These are phyloP conservation scores for Phytomonas francai DNA, from an alignment of 208 protist species.

Conservation along the genomic window DNA sequence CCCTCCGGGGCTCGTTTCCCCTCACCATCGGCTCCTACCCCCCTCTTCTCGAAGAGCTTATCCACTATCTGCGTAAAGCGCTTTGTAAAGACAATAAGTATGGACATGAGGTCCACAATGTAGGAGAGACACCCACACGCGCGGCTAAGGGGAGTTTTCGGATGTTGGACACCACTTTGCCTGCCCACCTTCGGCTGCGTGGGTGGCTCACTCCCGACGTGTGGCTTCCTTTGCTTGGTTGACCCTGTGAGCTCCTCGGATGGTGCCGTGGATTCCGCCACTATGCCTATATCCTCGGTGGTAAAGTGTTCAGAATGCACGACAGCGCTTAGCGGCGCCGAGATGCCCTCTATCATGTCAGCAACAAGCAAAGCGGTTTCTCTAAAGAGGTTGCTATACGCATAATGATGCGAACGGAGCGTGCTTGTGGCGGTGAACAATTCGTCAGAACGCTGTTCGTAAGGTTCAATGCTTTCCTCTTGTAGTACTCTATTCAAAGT, in stretches of 20 bases:
- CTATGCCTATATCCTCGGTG: neutral
- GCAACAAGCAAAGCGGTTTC: neutral
- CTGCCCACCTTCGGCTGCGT: neutral
- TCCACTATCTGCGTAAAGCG: constrained; percentile 20
- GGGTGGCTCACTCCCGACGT: neutral
- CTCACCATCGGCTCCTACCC: neutral
- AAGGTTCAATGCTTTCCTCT: neutral
- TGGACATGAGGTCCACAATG: constrained; percentile 5
- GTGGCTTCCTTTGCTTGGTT: neutral
- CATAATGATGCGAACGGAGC: neutral
- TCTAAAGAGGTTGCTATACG: neutral
- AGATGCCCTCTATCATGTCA: neutral
- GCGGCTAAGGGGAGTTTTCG: neutral
- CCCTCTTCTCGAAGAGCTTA: neutral
- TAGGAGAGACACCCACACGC: neutral
- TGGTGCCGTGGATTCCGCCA: neutral
- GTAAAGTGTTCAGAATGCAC: neutral
- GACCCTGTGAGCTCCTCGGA: neutral
- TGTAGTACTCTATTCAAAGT: neutral
- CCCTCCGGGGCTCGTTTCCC: neutral
- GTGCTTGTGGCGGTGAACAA: neutral
- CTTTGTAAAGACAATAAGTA: constrained; percentile 15
- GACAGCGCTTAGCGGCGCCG: neutral
- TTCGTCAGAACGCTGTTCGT: neutral
- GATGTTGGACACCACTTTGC: no score